Base-by-base conservation (phyloP, 345 rosid genomes). In the Acer yangbiense region DNA sequence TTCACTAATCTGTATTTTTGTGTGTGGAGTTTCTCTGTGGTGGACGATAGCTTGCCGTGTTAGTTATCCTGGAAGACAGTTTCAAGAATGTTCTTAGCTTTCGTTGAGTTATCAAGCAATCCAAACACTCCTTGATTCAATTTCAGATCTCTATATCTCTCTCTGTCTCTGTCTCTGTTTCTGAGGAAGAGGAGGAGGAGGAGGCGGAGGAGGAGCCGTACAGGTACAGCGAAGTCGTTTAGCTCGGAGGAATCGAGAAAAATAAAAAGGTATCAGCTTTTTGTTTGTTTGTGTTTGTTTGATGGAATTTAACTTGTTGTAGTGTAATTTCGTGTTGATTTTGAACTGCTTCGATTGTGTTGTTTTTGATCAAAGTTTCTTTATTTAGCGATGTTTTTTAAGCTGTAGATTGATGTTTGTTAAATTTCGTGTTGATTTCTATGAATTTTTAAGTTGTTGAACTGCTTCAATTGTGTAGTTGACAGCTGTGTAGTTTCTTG, bases 1-100 rank as follows among this genome's bases (percentile, higher is more conserved):
- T 74, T 46, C 29, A 10, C 12, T 23, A 0, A 6, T 74, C 46
- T 72, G 66, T 35, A 20, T 41, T 14, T 46, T 7, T 69, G 25
- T 32, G 39, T 4, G 39, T 35, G 39, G 39, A 35, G 39, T 35
- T 35, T 35, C 6, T 35, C 39, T 4, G 39, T 9, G 2, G 17
- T 63, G 70, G n/a, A 35, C 74, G 67, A 32, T 74, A 57, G 75
- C 87, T 67, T 82, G 80, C 48, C 21, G 29, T 60, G 43, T 18
- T 76, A 68, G 78, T 71, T 83, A 68, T 64, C 82, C 77, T 81
- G 50, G 46, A 55, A 55, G 10, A 65, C 46, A 55, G 55, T 50
- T 55, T 43, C 20, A 65, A 63, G 82, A 77, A 71, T 80, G 78
- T 65, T 80, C 69, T 83, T 76, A 27, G 71, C 80, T 76, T 85